A percentile compares a stretch with the other conserved stretches of the same genome.
Evolutionary conservation across 2,329 filamentous ascomycete species (phyloP).

Genomic region (Paecilomyces formosus): DNA sequence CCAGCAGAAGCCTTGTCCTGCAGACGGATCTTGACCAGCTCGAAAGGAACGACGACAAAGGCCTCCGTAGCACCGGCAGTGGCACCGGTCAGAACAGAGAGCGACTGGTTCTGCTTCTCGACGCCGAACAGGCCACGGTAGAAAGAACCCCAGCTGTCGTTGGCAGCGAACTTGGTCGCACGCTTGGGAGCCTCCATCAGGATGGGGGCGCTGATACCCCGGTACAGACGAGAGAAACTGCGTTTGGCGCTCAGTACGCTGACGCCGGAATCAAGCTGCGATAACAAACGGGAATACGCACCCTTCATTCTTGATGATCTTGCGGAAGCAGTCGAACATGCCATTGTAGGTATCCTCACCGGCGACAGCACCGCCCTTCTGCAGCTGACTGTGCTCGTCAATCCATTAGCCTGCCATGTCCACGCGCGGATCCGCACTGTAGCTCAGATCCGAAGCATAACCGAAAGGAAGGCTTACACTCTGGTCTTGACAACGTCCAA

Average conservation of each 20-base stretch:
- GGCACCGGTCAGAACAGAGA: conserved; percentile 89
- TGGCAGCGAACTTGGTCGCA: conserved; percentile 97
- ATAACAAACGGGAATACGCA: conserved; percentile 31
- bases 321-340: conserved; percentile 96
- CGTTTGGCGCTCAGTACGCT: background rate
- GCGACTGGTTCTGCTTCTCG: conserved; percentile 79
- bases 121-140: conserved; percentile 83
- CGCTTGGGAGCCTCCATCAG: conserved; percentile 96
- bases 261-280: background rate
- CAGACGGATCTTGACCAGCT: conserved; percentile 95
- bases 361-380: conserved; percentile 57
- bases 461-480: conserved; percentile 54
- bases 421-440: background rate
- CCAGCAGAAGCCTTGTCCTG: conserved; percentile 91
- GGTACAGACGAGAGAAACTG: conserved; percentile 84
- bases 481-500: conserved; percentile 97
- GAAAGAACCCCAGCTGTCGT: conserved; percentile 95
- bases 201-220: conserved; percentile 90
- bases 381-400: conserved; percentile 63
- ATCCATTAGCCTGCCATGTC: background rate
- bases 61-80: conserved; percentile 92
- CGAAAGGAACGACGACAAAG: conserved; percentile 96
- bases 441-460: background rate
- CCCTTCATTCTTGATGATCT: conserved; percentile 96
- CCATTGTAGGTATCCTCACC: conserved; percentile 86